Evolutionary conservation across 169 alveolate genomes (phyloP), one percentile per base, ranked within the genome.

Genomic region (Besnoitia besnoiti): DNA sequence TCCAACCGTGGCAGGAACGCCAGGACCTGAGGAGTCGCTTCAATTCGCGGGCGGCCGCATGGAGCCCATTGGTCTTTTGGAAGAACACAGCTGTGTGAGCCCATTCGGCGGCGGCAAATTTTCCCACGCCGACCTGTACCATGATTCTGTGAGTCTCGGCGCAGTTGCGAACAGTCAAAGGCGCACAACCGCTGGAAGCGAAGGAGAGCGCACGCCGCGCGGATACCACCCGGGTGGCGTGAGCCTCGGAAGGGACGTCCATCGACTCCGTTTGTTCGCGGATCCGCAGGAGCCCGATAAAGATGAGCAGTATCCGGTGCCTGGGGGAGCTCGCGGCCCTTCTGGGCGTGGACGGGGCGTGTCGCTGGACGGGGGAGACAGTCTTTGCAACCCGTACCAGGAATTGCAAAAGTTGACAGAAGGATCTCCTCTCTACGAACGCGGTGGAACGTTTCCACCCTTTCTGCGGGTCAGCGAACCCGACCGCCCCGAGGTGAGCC

Each of bases 301-400:
- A 55, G 67, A 55, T 55, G 33, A 21, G 4, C 3, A 21, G 67
- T 55, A n/a, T n/a, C n/a, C 24, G 30, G 4, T 55, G 1, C 67
- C 12, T 55, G 67, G n/a, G 24, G 67, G 30, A 16, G 33, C n/a
- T 19, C n/a, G 67, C 30, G 24, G 7, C 24, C 16, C 59, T 7
- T 49, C 24, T 49, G 59, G 16, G 16, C 30, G 67, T 3, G 67
- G 67, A 16, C 12, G 24, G 24, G 67, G 24, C 30, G 12, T 55
- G 67, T 16, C 82, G 40, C 24, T 73, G 61, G 87, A 77, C 61
- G 59, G 40, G 16, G 87, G 61, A 2, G 87, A 77, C 87, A 42
- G 87, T 27, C 87, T 77, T 2, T 77, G 87, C 87, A 77, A 77
- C 55, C 87, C 87, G n/a, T 42, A 77, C 87, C 87, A 77, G 49